These are phyloP conservation scores for Xylariaceae sp. DNA, from an alignment of 2,329 filamentous ascomycete species.

Conservation along the genomic window DNA sequence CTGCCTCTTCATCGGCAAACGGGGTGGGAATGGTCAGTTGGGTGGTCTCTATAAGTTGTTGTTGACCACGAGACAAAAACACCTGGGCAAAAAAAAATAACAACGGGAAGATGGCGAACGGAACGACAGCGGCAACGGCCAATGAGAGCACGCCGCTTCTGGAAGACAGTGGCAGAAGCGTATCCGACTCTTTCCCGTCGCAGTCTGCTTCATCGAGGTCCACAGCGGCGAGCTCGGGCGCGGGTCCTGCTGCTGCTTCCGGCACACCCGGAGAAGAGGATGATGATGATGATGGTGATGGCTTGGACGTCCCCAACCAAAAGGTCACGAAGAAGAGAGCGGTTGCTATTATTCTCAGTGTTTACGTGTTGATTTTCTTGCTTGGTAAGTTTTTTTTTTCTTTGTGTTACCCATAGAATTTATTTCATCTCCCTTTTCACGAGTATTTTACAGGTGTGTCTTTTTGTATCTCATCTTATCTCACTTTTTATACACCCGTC, in stretches of 20 bases:
- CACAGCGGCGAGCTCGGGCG: conserved; percentile 10
- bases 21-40: too few species aligned
- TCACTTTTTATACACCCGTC: too few species aligned
- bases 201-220: too few species aligned
- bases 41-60: too few species aligned
- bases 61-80: too few species aligned
- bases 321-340: conserved; percentile 31
- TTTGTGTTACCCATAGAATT: background rate
- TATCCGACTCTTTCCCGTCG: too few species aligned
- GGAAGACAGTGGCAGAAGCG: conserved; percentile 14
- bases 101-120: too few species aligned
- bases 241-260: conserved; percentile 10
- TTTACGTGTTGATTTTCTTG: conserved; percentile 54
- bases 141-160: conserved; percentile 28
- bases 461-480: background rate
- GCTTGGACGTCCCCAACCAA: conserved; percentile 27
- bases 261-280: conserved; percentile 7
- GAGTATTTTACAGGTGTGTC: background rate
- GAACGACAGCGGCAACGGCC: conserved; percentile 8
- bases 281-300: conserved; percentile 13
- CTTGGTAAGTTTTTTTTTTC: conserved; percentile 39
- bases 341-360: conserved; percentile 44
- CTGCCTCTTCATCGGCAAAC: too few species aligned
- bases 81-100: background rate
- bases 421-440: too few species aligned